phyloP scores from a whole-genome alignment of 768 basidiomycete species.

The Serendipita indica region DNA sequence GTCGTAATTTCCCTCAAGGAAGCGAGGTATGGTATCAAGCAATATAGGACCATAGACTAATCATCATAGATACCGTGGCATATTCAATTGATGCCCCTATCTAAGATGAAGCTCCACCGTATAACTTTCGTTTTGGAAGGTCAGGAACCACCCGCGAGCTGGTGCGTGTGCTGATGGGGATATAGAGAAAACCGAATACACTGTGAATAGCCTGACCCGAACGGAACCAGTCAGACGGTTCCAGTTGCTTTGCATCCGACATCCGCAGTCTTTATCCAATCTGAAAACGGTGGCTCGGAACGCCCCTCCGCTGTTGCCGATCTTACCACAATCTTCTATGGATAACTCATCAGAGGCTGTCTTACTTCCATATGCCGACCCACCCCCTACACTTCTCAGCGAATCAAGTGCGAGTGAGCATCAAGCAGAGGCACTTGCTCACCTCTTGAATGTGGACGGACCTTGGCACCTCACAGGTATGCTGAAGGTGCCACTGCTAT shows the following conservation, averaged over 20 bases:
- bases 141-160: conserved; percentile 23
- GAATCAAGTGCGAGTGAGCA: neutral
- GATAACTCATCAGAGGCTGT: conserved; percentile 40
- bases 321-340: conserved; percentile 25
- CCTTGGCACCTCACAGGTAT: conserved; percentile 73
- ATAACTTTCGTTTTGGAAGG: conserved; percentile 69
- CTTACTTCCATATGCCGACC: neutral
- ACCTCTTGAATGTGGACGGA: conserved; percentile 34
- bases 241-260: conserved; percentile 46
- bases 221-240: conserved; percentile 49
- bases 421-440: conserved; percentile 21
- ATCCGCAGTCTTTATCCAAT: conserved; percentile 50
- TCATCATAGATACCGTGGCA: conserved; percentile 67
- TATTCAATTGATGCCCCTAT: conserved; percentile 67
- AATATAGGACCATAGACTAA: conserved; percentile 66
- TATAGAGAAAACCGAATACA: conserved; percentile 71
- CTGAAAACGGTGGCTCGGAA: conserved; percentile 27
- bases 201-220: conserved; percentile 50
- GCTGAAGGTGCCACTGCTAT: conserved; percentile 44
- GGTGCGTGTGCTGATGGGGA: neutral
- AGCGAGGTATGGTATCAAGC: conserved; percentile 65
- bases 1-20: conserved; percentile 69
- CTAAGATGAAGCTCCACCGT: conserved; percentile 68
- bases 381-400: neutral
- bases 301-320: conserved; percentile 19